These are phyloP conservation scores for Phaseolus lunatus DNA, from an alignment of 306 rosid species.

Conservation along the genomic window DNA sequence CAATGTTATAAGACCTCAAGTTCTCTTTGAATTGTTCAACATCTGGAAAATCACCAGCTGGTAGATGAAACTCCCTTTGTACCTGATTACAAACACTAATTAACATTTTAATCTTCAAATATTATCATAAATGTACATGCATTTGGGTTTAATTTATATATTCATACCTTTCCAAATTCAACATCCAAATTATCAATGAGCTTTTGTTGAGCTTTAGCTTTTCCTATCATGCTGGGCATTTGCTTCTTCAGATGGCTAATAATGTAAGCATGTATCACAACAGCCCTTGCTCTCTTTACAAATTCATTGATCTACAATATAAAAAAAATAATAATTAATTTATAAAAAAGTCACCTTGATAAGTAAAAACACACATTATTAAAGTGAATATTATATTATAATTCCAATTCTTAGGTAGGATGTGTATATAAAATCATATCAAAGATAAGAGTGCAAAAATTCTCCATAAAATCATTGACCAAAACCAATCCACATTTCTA, in stretches of 20 bases:
- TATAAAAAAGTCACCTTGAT: too few relatives aligned
- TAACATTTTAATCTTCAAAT: neutral
- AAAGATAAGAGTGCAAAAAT: too few relatives aligned
- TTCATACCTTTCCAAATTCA: constrained; percentile 81
- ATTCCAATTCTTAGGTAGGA: too few relatives aligned
- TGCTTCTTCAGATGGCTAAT: constrained; percentile 85
- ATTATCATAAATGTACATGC: neutral
- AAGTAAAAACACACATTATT: too few relatives aligned
- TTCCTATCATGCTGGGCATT: constrained; percentile 93
- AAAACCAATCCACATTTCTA: too few relatives aligned
- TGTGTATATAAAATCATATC: too few relatives aligned
- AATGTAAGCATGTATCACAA: constrained; percentile 86
- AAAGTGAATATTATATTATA: too few relatives aligned
- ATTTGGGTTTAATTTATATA: neutral
- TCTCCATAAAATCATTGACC: too few relatives aligned
- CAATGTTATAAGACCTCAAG: constrained; percentile 70
- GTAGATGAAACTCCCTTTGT: constrained; percentile 85
- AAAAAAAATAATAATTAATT: neutral
- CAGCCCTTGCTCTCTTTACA: constrained; percentile 94
- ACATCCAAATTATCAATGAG: constrained; percentile 73
- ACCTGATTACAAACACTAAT: constrained; percentile 57
- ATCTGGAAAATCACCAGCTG: constrained; percentile 91
- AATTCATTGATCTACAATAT: constrained; percentile 83
- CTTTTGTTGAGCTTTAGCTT: constrained; percentile 83
- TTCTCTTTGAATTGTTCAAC: constrained; percentile 74